phyloP scores from a whole-genome alignment of 2,329 filamentous ascomycete genomes.

The Blastomyces gilchristii region DNA sequence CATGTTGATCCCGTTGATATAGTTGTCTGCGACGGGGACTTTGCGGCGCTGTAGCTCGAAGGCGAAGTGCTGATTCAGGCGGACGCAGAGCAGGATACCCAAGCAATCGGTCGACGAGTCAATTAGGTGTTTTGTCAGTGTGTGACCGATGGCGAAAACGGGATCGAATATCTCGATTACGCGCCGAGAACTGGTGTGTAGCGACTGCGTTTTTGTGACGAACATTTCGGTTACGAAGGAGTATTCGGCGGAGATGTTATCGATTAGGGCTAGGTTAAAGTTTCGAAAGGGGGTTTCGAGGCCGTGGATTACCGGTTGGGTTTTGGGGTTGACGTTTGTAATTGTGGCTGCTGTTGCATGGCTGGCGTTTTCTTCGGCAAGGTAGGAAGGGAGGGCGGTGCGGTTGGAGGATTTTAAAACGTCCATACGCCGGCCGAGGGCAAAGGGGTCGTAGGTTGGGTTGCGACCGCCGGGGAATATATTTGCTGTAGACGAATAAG shows the following conservation, averaged over 20 bases:
- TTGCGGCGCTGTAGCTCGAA: constrained; percentile 90
- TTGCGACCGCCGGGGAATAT: constrained; percentile 32
- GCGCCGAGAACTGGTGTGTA: constrained; percentile 66
- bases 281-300: constrained; percentile 85
- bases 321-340: background rate
- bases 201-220: constrained; percentile 54
- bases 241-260: constrained; percentile 92
- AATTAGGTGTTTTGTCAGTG: constrained; percentile 64
- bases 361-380: constrained; percentile 72
- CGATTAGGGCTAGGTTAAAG: constrained; percentile 86
- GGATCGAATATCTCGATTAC: constrained; percentile 85
- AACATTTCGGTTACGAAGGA: constrained; percentile 89
- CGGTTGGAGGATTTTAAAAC: constrained; percentile 64
- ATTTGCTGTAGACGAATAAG: constrained; percentile 21
- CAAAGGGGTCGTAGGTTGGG: constrained; percentile 68
- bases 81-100: constrained; percentile 80
- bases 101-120: constrained; percentile 72
- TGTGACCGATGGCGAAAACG: constrained; percentile 73
- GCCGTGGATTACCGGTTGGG: constrained; percentile 52
- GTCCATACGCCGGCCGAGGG: constrained; percentile 75
- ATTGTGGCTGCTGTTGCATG: constrained; percentile 32
- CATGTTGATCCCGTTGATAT: constrained; percentile 93
- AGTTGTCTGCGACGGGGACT: constrained; percentile 76
- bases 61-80: constrained; percentile 84
- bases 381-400: constrained; percentile 70